Base-by-base conservation (phyloP, 2,329 filamentous ascomycete species). In the Clonostachys rhizophaga region DNA sequence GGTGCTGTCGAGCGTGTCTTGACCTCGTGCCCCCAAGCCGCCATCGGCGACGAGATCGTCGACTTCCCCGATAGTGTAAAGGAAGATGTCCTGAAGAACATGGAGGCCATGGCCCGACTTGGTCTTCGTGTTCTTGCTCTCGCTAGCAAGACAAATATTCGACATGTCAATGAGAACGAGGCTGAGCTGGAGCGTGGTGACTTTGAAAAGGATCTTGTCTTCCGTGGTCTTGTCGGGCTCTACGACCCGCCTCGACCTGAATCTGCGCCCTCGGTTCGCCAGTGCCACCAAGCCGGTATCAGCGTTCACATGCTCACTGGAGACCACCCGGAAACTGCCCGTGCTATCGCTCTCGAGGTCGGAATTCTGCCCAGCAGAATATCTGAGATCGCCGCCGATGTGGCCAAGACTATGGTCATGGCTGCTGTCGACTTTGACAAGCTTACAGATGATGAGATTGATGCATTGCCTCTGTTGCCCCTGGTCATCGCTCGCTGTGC, bases 201-300 rank as follows among this genome's bases (percentile, higher is more conserved):
- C 10, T 67, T 87, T 20, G 84, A 87, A 57, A 71, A 70, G 16
- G 71, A 81, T 16, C 75, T 90, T 33, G 68, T 73, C 40, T 87
- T 88, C 67, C 75, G 81, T 34, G 87, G 87, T 2, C 71, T 90
- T 11, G 78, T 88, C 50, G 86, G 84, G 44, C 72, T 89, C n/a
- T 87, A 87, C 52, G 85, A 89, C 50, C 85, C 86, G 5, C 86
- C 85, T 52, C 83, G 85, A 2, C 73, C 79, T 0, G 86, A 88
- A 57, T 84, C 84, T 5, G 79, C 74, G 2, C 76, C 70, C 2
- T 78, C 81, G 0, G 81, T 86, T 41, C 62, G 67, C 20, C 67
- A 69, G 46, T 85, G 81, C 55, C 79, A 83, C 50, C 68, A 75
- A 47, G 83, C 82, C 35, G 83, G 83, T 20, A 78, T 86, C 45